Evolutionary conservation across 129 eudicot species (phyloP), one percentile per base, ranked within the genome.

Genomic region (Flaveria bidentis): DNA sequence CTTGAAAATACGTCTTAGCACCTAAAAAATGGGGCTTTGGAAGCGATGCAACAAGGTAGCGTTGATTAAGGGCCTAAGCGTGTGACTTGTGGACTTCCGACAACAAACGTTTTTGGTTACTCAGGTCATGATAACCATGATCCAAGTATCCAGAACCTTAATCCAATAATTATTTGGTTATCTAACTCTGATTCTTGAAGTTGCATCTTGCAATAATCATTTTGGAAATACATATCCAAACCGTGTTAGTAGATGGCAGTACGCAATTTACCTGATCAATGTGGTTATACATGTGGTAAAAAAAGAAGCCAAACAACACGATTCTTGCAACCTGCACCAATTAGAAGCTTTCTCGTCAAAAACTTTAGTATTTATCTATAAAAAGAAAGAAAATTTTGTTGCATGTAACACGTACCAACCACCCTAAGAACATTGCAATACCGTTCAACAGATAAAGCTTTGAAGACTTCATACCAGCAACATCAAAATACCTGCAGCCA

Each of bases 381-480:
- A 30, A 16, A 69, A n/a, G 25, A 41, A 76, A 26, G 26, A 50
- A 12, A 39, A 10, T 33, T 17, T 67, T 30, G 55, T 51, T 50
- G 61, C 15, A 33, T 28, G 50, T 61, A 53, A 74, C 70, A 70
- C 83, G 50, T 92, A 92, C 97, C 97, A 92, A 71, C 97, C 97
- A 92, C 82, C 96, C 96, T 36, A 92, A 63, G 87, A 92, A 92
- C 86, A 92, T 80, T 63, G 89, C 92, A 78, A 92, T 71, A 20
- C 97, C 97, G 79, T 92, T 92, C 83, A 53, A 85, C 39, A 84
- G 30, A 76, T 92, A 92, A 52, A 89, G 73, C 36, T 84, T 84
- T 13, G 97, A 89, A 28, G 82, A 82, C 85, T 92, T 92, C 85
- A 85, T 68, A 67, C 92, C 92, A 51, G 92, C 87, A 79, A 84